Base-by-base conservation (phyloP, 78 protist genomes). In the Polysphondylium violaceum region DNA sequence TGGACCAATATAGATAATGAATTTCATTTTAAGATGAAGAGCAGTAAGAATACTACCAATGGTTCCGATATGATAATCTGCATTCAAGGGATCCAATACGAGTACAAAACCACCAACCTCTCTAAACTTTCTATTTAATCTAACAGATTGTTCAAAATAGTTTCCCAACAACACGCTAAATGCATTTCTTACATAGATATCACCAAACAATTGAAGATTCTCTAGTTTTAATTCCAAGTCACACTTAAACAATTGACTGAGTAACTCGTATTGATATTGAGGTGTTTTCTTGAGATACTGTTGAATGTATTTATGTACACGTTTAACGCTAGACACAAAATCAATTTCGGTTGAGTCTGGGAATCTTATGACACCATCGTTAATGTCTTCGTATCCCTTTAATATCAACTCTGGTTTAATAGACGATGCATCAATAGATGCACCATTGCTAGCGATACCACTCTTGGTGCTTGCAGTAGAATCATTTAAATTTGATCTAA, bases 201-300 rank as follows among this genome's bases (percentile, higher is more conserved):
- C 91, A 83, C 91, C 91, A 83, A 83, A 83, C 61, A 83, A 58
- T 33, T 83, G 91, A 29, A 83, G 72, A 58, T 83, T 83, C 51
- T 83, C 91, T 64, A 83, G 33, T 44, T 83, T 83, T 21, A 83
- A 43, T 43, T 83, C 74, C 1, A 83, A 53, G 33, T 83, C 79
- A 44, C 91, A 83, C 56, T 83, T 83, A 8, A 83, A 58, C 0
- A 71, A 11, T 25, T 83, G 91, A 9, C 50, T 25, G 2, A 83
- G 59, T 12, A 83, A 29, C n/a, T 83, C 91, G 14, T 83, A 83
- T 29, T 83, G 40, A 23, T 69, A 69, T 69, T 83, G 91, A 21
- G 91, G 91, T 19, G 91, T 83, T 27, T 56, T 16, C 56, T 83
- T 83, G 29, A 83, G 19, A 71, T 55, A 83, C 27, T 40, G 55